phyloP scores from a whole-genome alignment of 75 land plant genomes.

The Cryptomeria japonica region DNA sequence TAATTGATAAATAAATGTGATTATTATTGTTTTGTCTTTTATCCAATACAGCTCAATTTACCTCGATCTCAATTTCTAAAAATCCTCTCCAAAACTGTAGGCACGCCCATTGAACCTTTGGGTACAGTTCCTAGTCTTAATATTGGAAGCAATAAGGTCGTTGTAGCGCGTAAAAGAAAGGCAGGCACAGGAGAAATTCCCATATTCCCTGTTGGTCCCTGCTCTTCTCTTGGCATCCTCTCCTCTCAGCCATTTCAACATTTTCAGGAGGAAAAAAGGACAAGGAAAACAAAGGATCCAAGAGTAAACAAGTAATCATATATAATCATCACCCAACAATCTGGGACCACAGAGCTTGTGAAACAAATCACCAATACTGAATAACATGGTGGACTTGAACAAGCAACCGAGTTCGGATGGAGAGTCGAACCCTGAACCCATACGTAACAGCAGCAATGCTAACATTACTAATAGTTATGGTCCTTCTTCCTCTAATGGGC shows the following conservation, averaged over 20 bases:
- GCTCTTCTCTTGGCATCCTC: not conserved
- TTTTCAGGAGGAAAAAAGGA: not conserved
- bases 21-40: too few species aligned
- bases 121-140: not conserved
- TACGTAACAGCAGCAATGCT: not conserved
- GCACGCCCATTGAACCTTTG: too few species aligned
- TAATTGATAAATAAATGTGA: too few species aligned
- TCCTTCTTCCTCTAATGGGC: not conserved
- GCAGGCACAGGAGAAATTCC: not conserved
- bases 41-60: too few species aligned
- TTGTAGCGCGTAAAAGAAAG: not conserved
- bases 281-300: not conserved
- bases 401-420: not conserved
- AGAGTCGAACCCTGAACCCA: slow-evolving; percentile 5
- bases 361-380: not conserved
- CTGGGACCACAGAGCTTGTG: not conserved
- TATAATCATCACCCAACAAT: not conserved
- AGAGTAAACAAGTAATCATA: not conserved
- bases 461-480: not conserved
- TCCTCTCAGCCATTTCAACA: not conserved
- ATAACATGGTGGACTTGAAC: slow-evolving; percentile 9
- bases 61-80: too few species aligned
- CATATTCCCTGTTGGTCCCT: not conserved
- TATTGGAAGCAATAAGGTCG: not conserved
- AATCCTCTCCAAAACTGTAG: too few species aligned